A percentile compares a stretch with the other conserved stretches of the same genome.
Conservation (phyloP, 1,284 basidiomycete genomes). For the Cutaneotrichosporon mucoides region DNA sequence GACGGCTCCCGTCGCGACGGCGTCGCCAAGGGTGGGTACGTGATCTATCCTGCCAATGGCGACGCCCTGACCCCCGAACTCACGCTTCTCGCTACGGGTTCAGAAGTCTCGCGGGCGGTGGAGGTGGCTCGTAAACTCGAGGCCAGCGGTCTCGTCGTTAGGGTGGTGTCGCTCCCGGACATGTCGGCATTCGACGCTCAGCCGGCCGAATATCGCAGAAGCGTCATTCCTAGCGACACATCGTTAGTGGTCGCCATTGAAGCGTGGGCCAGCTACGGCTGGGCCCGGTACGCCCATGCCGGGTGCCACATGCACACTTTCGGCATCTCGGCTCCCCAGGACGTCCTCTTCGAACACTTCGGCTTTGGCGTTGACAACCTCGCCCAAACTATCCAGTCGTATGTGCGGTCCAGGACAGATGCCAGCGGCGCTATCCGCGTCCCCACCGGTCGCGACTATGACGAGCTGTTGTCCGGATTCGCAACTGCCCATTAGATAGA, state of each 20-base stretch:
- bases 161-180: constrained; percentile 27
- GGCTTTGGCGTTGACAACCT: constrained; percentile 24
- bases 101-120: constrained; percentile 26
- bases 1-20: constrained; percentile 14
- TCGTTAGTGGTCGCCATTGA: constrained; percentile 25
- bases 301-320: constrained; percentile 22
- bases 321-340: constrained; percentile 22
- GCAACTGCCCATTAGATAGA: background rate
- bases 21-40: constrained; percentile 22
- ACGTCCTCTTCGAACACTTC: constrained; percentile 23
- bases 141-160: constrained; percentile 6
- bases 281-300: constrained; percentile 28
- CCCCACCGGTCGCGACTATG: constrained; percentile 25
- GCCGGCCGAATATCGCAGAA: constrained; percentile 16
- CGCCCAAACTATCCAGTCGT: constrained; percentile 16
- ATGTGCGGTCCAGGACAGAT: constrained; percentile 3
- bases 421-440: background rate
- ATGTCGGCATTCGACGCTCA: constrained; percentile 23
- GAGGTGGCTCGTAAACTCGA: constrained; percentile 18
- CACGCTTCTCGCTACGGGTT: constrained; percentile 23
- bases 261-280: constrained; percentile 22
- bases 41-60: constrained; percentile 11
- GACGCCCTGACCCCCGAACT: constrained; percentile 11
- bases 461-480: constrained; percentile 21
- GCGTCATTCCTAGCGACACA: constrained; percentile 11